Percentiles rank a stretch among this genome's conserved stretches.
Evolutionary conservation across 768 basidiomycete genomes (phyloP).

Genomic region (Leccinum disarticulatum): DNA sequence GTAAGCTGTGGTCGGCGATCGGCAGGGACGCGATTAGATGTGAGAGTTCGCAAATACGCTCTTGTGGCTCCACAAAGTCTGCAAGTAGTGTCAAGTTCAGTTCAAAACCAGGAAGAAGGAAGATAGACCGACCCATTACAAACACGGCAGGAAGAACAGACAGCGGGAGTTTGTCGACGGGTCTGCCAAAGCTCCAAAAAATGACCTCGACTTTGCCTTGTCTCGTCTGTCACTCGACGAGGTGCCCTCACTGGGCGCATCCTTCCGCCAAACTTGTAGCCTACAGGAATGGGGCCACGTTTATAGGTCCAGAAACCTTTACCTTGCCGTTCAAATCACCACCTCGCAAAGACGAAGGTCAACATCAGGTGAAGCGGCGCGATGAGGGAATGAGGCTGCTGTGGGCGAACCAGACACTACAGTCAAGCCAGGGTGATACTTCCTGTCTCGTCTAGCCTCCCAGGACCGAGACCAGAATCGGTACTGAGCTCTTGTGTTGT

Average conservation of each 20-base stretch:
- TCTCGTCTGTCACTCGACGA: constrained; percentile 69
- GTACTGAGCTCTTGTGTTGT: constrained; percentile 44
- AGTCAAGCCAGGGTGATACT: constrained; percentile 59
- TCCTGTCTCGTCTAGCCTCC: constrained; percentile 52
- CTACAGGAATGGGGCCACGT: constrained; percentile 80
- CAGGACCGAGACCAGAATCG: constrained; percentile 50
- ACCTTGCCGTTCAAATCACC: constrained; percentile 60
- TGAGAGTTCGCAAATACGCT: constrained; percentile 85
- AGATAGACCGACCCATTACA: constrained; percentile 75
- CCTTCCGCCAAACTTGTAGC: constrained; percentile 89
- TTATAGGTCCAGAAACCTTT: constrained; percentile 88
- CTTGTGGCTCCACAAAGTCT: constrained; percentile 90
- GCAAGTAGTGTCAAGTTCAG: constrained; percentile 16
- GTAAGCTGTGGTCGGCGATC: constrained; percentile 87
- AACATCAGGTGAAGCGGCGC: constrained; percentile 49
- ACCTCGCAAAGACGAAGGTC: constrained; percentile 47
- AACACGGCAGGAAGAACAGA: constrained; percentile 76
- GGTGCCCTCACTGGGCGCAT: constrained; percentile 45
- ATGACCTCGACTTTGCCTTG: constrained; percentile 89
- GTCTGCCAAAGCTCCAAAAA: constrained; percentile 86
- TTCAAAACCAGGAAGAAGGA: neutral
- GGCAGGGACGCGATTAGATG: constrained; percentile 85
- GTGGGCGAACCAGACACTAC: constrained; percentile 50
- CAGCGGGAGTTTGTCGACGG: constrained; percentile 42
- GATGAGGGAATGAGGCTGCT: constrained; percentile 35